Conservation (phyloP, 495 filamentous ascomycete genomes). For the Aspergillus saccharolyticus region DNA sequence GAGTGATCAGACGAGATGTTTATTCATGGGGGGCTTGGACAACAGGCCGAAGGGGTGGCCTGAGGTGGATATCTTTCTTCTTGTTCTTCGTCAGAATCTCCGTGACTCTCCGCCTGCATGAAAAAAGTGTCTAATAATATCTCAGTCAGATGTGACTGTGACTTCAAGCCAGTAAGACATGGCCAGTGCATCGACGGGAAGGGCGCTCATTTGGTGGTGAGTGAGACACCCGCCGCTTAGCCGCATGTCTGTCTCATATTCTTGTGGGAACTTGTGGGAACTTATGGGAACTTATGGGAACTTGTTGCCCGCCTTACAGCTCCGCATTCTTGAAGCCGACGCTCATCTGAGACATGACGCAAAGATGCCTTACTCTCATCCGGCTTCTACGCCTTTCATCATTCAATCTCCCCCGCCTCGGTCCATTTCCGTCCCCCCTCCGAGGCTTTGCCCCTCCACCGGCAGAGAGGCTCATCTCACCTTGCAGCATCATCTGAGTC, state of each 20-base stretch:
- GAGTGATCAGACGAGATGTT: background rate
- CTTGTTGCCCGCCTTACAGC: conserved; percentile 3
- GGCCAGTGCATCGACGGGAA: background rate
- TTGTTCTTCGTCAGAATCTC: background rate
- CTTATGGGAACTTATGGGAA: too few relatives aligned
- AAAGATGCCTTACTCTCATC: conserved; percentile 1
- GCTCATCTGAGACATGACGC: conserved; percentile 4
- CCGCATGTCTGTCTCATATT: conserved; percentile 11
- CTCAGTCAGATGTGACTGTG: background rate
- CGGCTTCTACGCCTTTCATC: background rate
- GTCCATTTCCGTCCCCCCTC: background rate
- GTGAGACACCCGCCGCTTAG: conserved; percentile 9
- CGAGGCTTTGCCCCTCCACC: background rate
- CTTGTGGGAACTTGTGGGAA: too few relatives aligned
- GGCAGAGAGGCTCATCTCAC: background rate
- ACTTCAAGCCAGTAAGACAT: background rate
- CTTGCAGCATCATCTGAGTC: background rate
- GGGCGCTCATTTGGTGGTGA: background rate
- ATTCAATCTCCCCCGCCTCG: background rate
- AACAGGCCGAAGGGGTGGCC: background rate
- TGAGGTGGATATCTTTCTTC: background rate
- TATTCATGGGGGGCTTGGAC: background rate
- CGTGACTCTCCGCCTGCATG: background rate
- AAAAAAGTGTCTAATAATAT: background rate
- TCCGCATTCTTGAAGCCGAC: background rate